These are phyloP conservation scores for Solanum chacoense DNA, from an alignment of 305 asterid genomes.

Conservation along the genomic window DNA sequence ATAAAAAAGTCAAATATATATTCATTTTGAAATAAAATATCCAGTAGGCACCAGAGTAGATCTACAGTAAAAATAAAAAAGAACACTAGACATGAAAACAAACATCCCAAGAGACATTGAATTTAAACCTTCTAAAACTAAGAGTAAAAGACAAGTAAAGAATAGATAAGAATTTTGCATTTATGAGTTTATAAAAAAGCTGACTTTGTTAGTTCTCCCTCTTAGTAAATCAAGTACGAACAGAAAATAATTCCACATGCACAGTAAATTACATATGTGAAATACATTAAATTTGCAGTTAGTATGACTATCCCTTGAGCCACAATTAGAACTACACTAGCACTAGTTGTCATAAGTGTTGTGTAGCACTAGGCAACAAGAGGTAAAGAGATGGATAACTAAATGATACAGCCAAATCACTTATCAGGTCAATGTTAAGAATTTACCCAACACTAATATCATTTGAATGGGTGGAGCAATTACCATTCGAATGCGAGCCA, in stretches of 20 bases:
- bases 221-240: background rate
- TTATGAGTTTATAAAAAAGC: background rate
- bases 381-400: background rate
- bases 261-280: background rate
- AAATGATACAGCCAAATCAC: background rate
- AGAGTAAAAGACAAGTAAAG: background rate
- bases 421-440: background rate
- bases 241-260: background rate
- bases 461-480: conserved; percentile 15
- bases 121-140: background rate
- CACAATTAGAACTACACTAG: background rate
- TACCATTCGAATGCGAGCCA: conserved; percentile 99
- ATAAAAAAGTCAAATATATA: background rate
- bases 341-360: background rate
- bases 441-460: background rate
- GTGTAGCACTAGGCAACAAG: background rate
- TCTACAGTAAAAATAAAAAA: background rate
- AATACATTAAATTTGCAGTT: background rate
- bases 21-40: background rate
- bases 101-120: background rate
- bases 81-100: background rate
- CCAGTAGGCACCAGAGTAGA: background rate
- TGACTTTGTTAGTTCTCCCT: background rate
- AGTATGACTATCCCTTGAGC: background rate
- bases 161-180: background rate